Percentiles rank a stretch among this genome's conserved stretches.
Conservation (phyloP, 2,329 filamentous ascomycete genomes). For the Spiromastix sp. region DNA sequence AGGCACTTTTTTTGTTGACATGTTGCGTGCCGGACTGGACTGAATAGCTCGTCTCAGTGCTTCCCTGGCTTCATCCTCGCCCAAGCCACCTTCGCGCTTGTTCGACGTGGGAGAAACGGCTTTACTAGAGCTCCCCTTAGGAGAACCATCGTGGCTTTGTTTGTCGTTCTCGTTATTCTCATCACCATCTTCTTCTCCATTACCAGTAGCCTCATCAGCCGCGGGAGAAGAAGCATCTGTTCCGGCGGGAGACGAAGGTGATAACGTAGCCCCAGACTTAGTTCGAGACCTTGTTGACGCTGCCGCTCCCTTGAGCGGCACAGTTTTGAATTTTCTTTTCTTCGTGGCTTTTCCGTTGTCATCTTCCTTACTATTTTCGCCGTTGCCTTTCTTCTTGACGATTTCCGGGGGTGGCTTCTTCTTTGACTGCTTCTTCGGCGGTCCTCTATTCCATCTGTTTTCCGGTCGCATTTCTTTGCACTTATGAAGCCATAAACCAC, state of each 20-base stretch:
- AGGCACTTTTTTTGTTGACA: constrained; percentile 31
- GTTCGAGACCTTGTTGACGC: constrained; percentile 5
- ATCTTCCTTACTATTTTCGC: constrained; percentile 15
- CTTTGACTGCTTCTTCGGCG: constrained; percentile 32
- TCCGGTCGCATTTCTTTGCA: constrained; percentile 73
- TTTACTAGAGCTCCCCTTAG: constrained; percentile 37
- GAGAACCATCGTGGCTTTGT: constrained; percentile 22
- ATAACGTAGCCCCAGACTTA: constrained; percentile 14
- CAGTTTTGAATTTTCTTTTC: too few species aligned
- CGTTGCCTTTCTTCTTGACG: constrained; percentile 11
- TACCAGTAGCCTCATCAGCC: constrained; percentile 25
- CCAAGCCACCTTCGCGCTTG: constrained; percentile 23
- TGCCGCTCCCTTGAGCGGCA: too few species aligned
- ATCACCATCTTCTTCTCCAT: constrained; percentile 22
- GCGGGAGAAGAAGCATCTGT: constrained; percentile 28
- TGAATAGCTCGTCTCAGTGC: constrained; percentile 47
- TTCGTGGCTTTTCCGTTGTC: constrained; percentile 7
- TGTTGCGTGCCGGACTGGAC: constrained; percentile 48
- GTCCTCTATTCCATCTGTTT: constrained; percentile 67
- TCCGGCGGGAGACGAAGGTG: constrained; percentile 30
- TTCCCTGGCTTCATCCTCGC: constrained; percentile 31
- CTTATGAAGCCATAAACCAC: constrained; percentile 89
- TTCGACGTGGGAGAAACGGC: constrained; percentile 33
- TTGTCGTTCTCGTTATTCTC: constrained; percentile 25
- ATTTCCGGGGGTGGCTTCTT: constrained; percentile 22